Percentiles rank a stretch among this genome's conserved stretches.
Conservation (phyloP, 352 stramenopile species). For the Phytopythium cucurbitacearum region DNA sequence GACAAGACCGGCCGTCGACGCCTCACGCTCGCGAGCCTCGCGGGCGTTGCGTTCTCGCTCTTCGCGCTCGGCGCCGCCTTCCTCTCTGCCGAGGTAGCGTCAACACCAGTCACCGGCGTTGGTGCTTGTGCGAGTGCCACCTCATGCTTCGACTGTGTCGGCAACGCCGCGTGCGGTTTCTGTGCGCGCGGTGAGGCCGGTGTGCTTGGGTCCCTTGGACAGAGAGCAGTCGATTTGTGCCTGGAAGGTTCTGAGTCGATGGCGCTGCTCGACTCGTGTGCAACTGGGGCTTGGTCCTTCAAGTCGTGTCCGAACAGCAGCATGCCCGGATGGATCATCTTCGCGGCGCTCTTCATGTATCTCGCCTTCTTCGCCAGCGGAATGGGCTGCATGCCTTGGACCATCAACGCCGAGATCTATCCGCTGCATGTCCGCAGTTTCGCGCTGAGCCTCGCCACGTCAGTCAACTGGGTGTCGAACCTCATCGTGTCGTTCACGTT, state of each 20-base stretch:
- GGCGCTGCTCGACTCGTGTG: conserved; percentile 14
- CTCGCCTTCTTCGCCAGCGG: conserved; percentile 72
- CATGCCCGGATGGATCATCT: conserved; percentile 40
- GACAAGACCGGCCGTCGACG: conserved; percentile 37
- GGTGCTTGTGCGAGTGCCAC: conserved; percentile 30
- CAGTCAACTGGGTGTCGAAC: conserved; percentile 92
- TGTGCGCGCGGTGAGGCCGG: conserved; percentile 11
- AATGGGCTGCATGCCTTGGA: conserved; percentile 91
- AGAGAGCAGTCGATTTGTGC: conserved; percentile 22
- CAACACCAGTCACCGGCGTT: conserved; percentile 14
- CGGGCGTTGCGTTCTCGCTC: conserved; percentile 38
- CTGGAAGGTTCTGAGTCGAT: conserved; percentile 11
- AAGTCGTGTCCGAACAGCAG: conserved; percentile 41
- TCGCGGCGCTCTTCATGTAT: conserved; percentile 67
- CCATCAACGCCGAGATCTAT: conserved; percentile 95
- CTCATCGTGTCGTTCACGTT: conserved; percentile 93
- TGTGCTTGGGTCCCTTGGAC: conserved; percentile 4
- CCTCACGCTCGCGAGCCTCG: conserved; percentile 46
- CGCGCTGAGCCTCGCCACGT: conserved; percentile 84
- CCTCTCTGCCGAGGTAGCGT: conserved; percentile 28
- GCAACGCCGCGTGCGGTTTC: conserved; percentile 55
- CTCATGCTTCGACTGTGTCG: conserved; percentile 70
- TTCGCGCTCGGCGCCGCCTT: conserved; percentile 35
- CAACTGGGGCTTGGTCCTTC: conserved; percentile 29
- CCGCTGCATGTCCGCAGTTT: conserved; percentile 83